phyloP scores from a whole-genome alignment of 2,329 filamentous ascomycete species.

The Karstenula rhodostoma region DNA sequence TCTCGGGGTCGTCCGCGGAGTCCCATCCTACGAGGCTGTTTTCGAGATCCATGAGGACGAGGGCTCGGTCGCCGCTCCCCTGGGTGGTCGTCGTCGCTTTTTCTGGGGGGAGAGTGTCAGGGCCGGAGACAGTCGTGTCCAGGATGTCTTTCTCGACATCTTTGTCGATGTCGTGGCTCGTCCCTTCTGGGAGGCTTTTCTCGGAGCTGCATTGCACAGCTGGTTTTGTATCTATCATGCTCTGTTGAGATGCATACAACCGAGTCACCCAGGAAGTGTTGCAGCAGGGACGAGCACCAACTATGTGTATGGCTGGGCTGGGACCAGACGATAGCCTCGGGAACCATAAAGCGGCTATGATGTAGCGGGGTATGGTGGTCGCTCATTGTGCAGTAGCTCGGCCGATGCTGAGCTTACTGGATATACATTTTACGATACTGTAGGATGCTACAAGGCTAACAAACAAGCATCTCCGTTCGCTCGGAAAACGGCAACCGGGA shows the following conservation, averaged over 20 bases:
- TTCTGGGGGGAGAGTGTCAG: background rate
- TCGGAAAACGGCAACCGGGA: background rate
- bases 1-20: constrained; percentile 27
- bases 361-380: background rate
- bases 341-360: background rate
- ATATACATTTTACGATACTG: background rate
- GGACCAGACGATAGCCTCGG: background rate
- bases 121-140: background rate
- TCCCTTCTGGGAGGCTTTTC: background rate
- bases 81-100: background rate
- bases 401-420: background rate
- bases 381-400: background rate
- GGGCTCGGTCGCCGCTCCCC: constrained; percentile 16
- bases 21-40: constrained; percentile 37
- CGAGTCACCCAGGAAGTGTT: background rate
- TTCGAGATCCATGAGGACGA: constrained; percentile 29
- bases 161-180: constrained; percentile 2
- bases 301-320: background rate
- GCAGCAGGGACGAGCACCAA: background rate
- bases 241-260: background rate
- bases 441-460: background rate
- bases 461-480: background rate
- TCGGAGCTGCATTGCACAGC: background rate
- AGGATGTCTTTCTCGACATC: constrained; percentile 8
- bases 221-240: background rate